Percentiles rank a stretch among this genome's conserved stretches.
These are phyloP conservation scores for Globisporangium echinulatum DNA, from an alignment of 352 stramenopile genomes.

Conservation along the genomic window DNA sequence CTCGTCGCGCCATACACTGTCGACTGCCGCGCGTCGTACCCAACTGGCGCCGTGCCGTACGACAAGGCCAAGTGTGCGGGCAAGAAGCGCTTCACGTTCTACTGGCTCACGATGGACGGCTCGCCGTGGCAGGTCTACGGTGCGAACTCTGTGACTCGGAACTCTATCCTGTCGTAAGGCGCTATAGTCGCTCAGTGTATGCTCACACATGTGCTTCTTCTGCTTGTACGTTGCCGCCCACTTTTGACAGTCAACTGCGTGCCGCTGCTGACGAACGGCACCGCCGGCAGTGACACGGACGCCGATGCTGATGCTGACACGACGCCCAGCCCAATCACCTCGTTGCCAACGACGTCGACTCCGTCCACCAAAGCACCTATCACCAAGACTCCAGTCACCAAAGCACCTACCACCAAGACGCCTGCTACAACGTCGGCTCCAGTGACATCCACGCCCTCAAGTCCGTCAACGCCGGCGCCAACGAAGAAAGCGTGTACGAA, in stretches of 20 bases:
- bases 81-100: conserved; percentile 11
- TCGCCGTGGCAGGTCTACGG: conserved; percentile 16
- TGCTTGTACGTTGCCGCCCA: too few species aligned
- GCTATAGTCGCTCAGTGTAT: not conserved
- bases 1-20: conserved; percentile 6
- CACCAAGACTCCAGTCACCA: not conserved
- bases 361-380: not conserved
- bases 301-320: not conserved
- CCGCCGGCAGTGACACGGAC: not conserved
- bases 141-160: not conserved
- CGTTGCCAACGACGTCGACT: not conserved
- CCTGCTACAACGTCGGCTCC: conserved; percentile 5
- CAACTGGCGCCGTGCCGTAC: conserved; percentile 6
- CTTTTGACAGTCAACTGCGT: conserved; percentile 20
- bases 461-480: conserved; percentile 5
- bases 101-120: conserved; percentile 15
- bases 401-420: not conserved
- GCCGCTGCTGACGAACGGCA: not conserved
- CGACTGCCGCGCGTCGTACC: conserved; percentile 12
- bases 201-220: not conserved
- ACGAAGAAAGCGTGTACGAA: conserved; percentile 22
- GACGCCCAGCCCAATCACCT: not conserved
- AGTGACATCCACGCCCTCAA: conserved; percentile 7
- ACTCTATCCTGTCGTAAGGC: not conserved
- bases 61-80: conserved; percentile 10